These are phyloP conservation scores for Fistulina hepatica DNA, from an alignment of 1,284 basidiomycete species.

Conservation along the genomic window DNA sequence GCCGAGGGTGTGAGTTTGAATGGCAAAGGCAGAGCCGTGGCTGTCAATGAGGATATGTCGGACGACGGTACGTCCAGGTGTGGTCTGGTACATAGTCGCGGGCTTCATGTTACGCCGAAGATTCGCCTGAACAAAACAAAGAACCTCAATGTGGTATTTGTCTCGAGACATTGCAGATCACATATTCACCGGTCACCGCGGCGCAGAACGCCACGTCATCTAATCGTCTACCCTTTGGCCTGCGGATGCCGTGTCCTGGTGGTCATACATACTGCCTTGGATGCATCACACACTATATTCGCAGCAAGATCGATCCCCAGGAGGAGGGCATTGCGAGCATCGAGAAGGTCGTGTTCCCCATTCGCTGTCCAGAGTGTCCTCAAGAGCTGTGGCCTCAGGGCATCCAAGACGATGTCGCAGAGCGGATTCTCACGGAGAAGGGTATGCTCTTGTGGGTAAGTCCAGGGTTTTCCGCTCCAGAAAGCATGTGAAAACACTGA, in stretches of 20 bases:
- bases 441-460: slow-evolving; percentile 28
- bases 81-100: too few relatives aligned
- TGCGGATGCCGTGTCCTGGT: slow-evolving; percentile 27
- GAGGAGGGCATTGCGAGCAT: slow-evolving; percentile 21
- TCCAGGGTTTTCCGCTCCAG: background rate
- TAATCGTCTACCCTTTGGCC: slow-evolving; percentile 25
- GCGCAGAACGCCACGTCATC: slow-evolving; percentile 27
- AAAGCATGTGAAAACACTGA: too few relatives aligned
- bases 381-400: slow-evolving; percentile 24
- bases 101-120: background rate
- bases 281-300: slow-evolving; percentile 27
- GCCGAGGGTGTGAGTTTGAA: background rate
- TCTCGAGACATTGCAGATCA: slow-evolving; percentile 27
- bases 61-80: too few relatives aligned
- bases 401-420: slow-evolving; percentile 27
- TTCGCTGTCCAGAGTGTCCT: slow-evolving; percentile 30
- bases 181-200: slow-evolving; percentile 26
- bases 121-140: background rate
- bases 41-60: background rate
- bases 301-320: slow-evolving; percentile 27
- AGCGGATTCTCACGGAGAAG: slow-evolving; percentile 23
- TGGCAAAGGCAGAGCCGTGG: background rate
- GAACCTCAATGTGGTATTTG: slow-evolving; percentile 29
- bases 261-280: slow-evolving; percentile 28
- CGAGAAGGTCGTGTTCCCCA: slow-evolving; percentile 27